These are phyloP conservation scores for Scutellaria minor DNA, from an alignment of 257 asterid species.

Conservation along the genomic window DNA sequence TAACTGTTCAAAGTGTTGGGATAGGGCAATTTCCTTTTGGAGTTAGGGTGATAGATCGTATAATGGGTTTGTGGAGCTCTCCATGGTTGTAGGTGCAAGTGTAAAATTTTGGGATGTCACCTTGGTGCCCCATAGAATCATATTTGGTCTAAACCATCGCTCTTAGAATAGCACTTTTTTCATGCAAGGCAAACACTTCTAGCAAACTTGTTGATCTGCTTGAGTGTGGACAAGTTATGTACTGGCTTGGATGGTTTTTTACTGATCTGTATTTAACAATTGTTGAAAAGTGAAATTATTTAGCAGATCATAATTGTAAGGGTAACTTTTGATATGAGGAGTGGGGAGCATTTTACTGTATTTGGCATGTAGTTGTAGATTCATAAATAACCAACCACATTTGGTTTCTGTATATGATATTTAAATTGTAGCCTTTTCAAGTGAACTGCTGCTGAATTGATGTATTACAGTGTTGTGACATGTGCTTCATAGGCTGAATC, in stretches of 20 bases:
- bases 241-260: too few relatives aligned
- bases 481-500: slow-evolving; percentile 26
- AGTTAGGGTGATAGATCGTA: neutral
- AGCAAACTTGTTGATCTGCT: neutral
- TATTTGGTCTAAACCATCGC: neutral
- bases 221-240: neutral
- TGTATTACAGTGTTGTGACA: neutral
- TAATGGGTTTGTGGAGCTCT: slow-evolving; percentile 2
- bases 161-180: neutral
- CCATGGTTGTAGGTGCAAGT: slow-evolving; percentile 13
- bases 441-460: slow-evolving; percentile 13
- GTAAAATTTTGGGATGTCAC: neutral
- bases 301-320: neutral
- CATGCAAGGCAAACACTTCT: slow-evolving; percentile 2
- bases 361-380: slow-evolving; percentile 22
- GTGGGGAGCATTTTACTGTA: slow-evolving; percentile 11
- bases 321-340: slow-evolving; percentile 7
- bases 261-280: too few relatives aligned
- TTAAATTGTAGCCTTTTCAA: slow-evolving; percentile 1
- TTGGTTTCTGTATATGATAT: slow-evolving; percentile 11
- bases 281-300: slow-evolving; percentile 13
- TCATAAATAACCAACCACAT: slow-evolving; percentile 3
- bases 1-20: neutral
- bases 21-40: neutral
- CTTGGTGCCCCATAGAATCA: neutral